Evolutionary conservation across 768 basidiomycete genomes (phyloP).

Genomic region (Mycena metata): DNA sequence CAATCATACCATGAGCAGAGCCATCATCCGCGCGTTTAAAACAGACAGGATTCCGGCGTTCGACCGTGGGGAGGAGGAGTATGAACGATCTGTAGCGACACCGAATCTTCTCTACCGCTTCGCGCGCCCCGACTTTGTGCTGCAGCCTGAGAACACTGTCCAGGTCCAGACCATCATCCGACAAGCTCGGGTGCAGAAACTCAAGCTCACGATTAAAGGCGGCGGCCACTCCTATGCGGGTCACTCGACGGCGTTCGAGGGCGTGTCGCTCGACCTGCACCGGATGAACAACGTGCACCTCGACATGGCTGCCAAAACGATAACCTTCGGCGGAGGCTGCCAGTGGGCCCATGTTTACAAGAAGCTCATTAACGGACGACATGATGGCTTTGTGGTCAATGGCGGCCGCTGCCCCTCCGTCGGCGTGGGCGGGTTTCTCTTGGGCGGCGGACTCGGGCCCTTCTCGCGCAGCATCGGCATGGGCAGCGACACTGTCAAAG

Average conservation of each 20-base stretch:
- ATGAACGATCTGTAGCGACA: conserved; percentile 34
- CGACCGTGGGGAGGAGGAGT: conserved; percentile 29
- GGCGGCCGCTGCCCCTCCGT: conserved; percentile 36
- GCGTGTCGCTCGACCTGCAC: conserved; percentile 35
- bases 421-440: conserved; percentile 34
- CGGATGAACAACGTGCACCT: conserved; percentile 26
- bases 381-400: conserved; percentile 34
- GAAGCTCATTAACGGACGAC: conserved; percentile 34
- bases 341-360: conserved; percentile 36
- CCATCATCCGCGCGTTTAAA: conserved; percentile 28
- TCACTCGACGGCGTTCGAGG: conserved; percentile 34
- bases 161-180: conserved; percentile 33
- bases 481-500: conserved; percentile 36
- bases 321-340: conserved; percentile 35
- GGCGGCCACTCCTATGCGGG: conserved; percentile 37
- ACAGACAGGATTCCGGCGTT: conserved; percentile 25
- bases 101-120: conserved; percentile 37
- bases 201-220: conserved; percentile 36
- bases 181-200: conserved; percentile 17
- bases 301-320: conserved; percentile 32
- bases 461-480: conserved; percentile 37
- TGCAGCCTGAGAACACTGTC: conserved; percentile 28
- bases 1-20: conserved; percentile 45
- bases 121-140: conserved; percentile 32
- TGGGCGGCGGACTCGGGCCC: conserved; percentile 36